Evolutionary conservation across 768 basidiomycete genomes (phyloP).

Genomic region (Psilocybe sp.): DNA sequence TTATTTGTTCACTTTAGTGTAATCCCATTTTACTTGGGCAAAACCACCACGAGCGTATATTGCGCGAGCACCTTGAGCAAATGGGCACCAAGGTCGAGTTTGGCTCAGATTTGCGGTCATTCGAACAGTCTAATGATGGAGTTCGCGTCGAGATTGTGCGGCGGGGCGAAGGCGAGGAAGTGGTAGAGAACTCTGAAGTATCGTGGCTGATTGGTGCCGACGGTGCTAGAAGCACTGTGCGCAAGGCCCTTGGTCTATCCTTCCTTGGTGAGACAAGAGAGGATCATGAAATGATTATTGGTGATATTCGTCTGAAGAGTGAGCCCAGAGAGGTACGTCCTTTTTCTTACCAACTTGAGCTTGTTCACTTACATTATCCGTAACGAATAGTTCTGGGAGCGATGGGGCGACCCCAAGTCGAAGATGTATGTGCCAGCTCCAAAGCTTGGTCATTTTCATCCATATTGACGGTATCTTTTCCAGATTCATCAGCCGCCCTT

Average conservation of each 20-base stretch:
- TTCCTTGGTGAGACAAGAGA: conserved; percentile 39
- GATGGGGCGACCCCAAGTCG: conserved; percentile 36
- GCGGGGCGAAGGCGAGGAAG: conserved; percentile 16
- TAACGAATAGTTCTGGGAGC: conserved; percentile 37
- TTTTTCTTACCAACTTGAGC: background rate
- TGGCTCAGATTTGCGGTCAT: conserved; percentile 39
- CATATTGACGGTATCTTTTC: background rate
- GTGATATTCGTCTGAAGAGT: conserved; percentile 39
- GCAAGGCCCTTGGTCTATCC: conserved; percentile 34
- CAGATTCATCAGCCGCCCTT: conserved; percentile 9
- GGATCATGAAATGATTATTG: conserved; percentile 31
- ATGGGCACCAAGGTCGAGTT: conserved; percentile 35
- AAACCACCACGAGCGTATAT: conserved; percentile 31
- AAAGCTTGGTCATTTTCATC: background rate
- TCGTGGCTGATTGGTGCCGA: conserved; percentile 42
- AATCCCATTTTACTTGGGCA: conserved; percentile 30
- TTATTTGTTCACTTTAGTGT: conserved; percentile 15
- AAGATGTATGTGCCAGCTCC: conserved; percentile 25
- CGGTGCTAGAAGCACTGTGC: conserved; percentile 38
- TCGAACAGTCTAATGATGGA: conserved; percentile 32
- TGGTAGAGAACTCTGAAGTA: conserved; percentile 24
- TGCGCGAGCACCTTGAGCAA: conserved; percentile 29
- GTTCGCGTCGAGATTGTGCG: conserved; percentile 33
- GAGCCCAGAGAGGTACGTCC: conserved; percentile 31
- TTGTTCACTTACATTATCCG: background rate